Evolutionary conservation across 192 early-diverging fungal species (phyloP).

Genomic region (Coemansia sp.): DNA sequence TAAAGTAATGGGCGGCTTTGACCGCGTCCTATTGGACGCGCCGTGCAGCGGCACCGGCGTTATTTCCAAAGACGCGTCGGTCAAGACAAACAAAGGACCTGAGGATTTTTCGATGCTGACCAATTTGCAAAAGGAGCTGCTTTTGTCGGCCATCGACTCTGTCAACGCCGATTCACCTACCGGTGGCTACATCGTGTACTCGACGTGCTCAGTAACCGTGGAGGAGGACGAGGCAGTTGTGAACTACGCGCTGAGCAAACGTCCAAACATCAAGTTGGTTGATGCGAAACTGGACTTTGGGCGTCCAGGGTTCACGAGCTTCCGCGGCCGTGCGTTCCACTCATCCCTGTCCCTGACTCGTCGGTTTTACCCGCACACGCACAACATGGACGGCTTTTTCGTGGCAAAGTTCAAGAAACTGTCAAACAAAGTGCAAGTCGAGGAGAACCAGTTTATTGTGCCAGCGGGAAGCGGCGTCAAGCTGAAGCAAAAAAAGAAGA

Average conservation of each 20-base stretch:
- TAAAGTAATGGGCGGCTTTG: constrained; percentile 94
- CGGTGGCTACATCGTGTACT: constrained; percentile 96
- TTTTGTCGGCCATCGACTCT: constrained; percentile 95
- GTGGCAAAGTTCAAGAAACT: constrained; percentile 97
- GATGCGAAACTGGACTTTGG: constrained; percentile 90
- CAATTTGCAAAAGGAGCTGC: constrained; percentile 93
- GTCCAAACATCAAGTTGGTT: constrained; percentile 93
- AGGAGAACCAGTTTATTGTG: constrained; percentile 32
- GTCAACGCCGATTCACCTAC: constrained; percentile 90
- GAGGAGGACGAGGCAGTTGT: constrained; percentile 99
- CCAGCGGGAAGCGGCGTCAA: constrained; percentile 44
- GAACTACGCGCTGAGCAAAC: constrained; percentile 90
- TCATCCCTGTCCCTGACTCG: constrained; percentile 76
- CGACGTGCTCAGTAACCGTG: constrained; percentile 96
- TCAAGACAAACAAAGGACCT: constrained; percentile 93
- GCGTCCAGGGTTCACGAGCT: constrained; percentile 85
- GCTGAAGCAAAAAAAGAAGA: constrained; percentile 45
- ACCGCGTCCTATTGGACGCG: constrained; percentile 94
- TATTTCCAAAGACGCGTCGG: constrained; percentile 95
- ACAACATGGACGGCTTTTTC: constrained; percentile 99
- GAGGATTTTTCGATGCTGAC: constrained; percentile 92
- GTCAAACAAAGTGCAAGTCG: constrained; percentile 69
- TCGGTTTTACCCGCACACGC: constrained; percentile 94
- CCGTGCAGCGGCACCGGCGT: constrained; percentile 99
- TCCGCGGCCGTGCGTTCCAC: constrained; percentile 87